Evolutionary conservation across 768 basidiomycete species (phyloP), one percentile per base, ranked within the genome.

Genomic region (Hypsizygus marmoreus): DNA sequence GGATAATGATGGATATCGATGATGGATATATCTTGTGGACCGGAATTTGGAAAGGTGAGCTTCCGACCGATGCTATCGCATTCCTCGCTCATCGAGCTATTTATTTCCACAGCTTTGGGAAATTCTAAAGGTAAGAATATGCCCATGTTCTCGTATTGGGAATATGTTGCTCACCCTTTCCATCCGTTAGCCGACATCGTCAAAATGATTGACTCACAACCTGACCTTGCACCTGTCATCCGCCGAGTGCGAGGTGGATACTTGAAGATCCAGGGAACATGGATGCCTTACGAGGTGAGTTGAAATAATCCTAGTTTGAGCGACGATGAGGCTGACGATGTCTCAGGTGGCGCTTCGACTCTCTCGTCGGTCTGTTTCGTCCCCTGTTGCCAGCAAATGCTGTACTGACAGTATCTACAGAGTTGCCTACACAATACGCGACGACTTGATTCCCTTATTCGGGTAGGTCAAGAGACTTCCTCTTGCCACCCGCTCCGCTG

Each of bases 1-100:
- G 90, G 88, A 89, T 94, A 59, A 93, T 94, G 91, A 91, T 93
- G 81, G 91, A 94, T 70, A 87, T 90, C 60, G 91, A 94, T 62
- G 91, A 92, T 62, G 91, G 91, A 3, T 93, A 91, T 63, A 85
- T 94, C 47, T 73, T 92, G 13, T 94, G 91, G 91, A 94, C 92
- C 1, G 88, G 90, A 8, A 94, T 94, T 42, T 94, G 91, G 91
- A 94, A 94, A 76, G 91, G 90, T 90, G 47, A 49, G 71, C 30
- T 11, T 16, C 25, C 6, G 6, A 10, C 26, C 3, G 19, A 24
- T 28, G 17, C 33, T 2, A 28, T 12, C 17, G 8, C 19, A 14
- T 29, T 38, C 40, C 19, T 34, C 19, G 10, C 28, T 14, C 33
- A 22, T 24, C 38, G 22, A 35, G 53, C 59, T 46, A 56, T 53